phyloP scores from a whole-genome alignment of 331 rosid genomes.

The Stylosanthes scabra region DNA sequence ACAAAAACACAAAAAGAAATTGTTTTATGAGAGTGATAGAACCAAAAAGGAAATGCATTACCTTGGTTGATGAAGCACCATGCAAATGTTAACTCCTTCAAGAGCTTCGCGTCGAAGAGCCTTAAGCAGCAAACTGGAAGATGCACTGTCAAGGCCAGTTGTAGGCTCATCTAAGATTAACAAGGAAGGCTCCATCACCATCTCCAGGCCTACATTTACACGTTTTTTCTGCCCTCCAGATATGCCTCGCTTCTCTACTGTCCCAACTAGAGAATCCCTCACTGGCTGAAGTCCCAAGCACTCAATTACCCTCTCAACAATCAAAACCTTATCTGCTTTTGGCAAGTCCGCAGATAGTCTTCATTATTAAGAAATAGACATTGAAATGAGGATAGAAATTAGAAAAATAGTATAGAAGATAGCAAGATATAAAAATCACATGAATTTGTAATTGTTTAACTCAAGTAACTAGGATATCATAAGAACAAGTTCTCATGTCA shows the following conservation, averaged over 20 bases:
- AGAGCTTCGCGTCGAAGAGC: conserved; percentile 80
- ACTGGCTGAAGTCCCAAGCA: conserved; percentile 68
- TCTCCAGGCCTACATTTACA: conserved; percentile 75
- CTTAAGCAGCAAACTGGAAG: conserved; percentile 71
- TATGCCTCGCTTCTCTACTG: conserved; percentile 75
- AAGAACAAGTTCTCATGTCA: background rate
- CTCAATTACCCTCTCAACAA: conserved; percentile 79
- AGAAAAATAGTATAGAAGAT: conserved; percentile 5
- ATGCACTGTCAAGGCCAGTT: conserved; percentile 75
- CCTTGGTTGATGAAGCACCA: conserved; percentile 90
- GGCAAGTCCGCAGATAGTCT: conserved; percentile 69
- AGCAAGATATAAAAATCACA: background rate
- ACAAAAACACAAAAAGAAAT: background rate
- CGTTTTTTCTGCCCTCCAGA: conserved; percentile 85
- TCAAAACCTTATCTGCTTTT: conserved; percentile 78
- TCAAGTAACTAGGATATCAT: conserved; percentile 7
- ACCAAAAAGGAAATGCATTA: conserved; percentile 19
- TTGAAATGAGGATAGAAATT: conserved; percentile 27
- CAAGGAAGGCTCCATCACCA: conserved; percentile 84
- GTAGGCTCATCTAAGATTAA: conserved; percentile 81
- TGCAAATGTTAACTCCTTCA: conserved; percentile 81
- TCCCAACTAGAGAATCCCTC: conserved; percentile 79
- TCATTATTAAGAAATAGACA: conserved; percentile 36
- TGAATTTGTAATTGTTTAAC: background rate
- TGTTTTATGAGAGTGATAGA: background rate